These are phyloP conservation scores for Exserohilum turcica DNA, from an alignment of 2,329 filamentous ascomycete genomes.

Conservation along the genomic window DNA sequence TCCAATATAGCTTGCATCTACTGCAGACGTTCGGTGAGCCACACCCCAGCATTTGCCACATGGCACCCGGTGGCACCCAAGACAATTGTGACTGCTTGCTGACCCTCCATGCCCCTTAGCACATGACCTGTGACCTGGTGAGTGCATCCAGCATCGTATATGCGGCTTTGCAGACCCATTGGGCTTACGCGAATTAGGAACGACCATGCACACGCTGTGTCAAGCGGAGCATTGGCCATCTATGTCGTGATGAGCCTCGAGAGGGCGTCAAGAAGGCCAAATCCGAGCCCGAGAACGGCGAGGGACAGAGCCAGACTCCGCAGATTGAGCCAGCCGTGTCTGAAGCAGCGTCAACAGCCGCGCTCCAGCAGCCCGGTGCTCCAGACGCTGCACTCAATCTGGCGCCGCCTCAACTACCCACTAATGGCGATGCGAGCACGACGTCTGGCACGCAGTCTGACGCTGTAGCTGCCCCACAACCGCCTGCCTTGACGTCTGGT, in stretches of 20 bases:
- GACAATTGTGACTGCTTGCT: slow-evolving; percentile 36
- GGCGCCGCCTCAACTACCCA: slow-evolving; percentile 42
- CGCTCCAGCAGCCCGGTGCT: slow-evolving; percentile 37
- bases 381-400: slow-evolving; percentile 48
- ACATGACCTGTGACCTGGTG: slow-evolving; percentile 61
- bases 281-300: slow-evolving; percentile 50
- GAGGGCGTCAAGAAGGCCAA: slow-evolving; percentile 82
- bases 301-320: slow-evolving; percentile 38
- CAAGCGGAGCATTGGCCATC: slow-evolving; percentile 96
- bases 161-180: slow-evolving; percentile 41
- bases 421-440: slow-evolving; percentile 44
- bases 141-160: slow-evolving; percentile 25
- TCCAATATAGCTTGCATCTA: slow-evolving; percentile 55
- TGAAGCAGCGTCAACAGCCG: slow-evolving; percentile 34
- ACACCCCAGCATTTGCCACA: slow-evolving; percentile 30
- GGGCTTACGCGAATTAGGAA: slow-evolving; percentile 63
- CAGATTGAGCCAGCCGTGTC: slow-evolving; percentile 38
- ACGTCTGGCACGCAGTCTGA: slow-evolving; percentile 75
- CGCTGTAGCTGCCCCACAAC: slow-evolving; percentile 69
- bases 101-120: slow-evolving; percentile 45
- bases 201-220: slow-evolving; percentile 96
- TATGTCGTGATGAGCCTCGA: slow-evolving; percentile 96
- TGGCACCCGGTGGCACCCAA: slow-evolving; percentile 24
- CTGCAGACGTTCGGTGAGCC: slow-evolving; percentile 58
- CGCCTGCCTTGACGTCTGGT: slow-evolving; percentile 65